Evolutionary conservation across 2,329 filamentous ascomycete genomes (phyloP).

Genomic region (Fusarium mangiferae): DNA sequence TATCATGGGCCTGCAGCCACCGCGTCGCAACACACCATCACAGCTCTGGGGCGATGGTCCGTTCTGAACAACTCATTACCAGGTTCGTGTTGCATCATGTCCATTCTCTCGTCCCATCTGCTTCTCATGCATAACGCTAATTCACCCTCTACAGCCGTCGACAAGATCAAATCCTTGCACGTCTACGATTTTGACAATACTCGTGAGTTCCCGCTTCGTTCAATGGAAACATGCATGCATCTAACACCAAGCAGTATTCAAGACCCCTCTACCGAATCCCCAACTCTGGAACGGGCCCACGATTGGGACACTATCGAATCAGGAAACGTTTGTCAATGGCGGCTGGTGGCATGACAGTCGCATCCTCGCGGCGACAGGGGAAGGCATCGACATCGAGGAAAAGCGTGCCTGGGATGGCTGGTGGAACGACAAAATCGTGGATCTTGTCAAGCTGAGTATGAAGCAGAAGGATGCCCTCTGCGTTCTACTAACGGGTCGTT

Average conservation of each 20-base stretch:
- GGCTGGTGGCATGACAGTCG: conserved; percentile 97
- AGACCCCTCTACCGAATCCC: conserved; percentile 87
- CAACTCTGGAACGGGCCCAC: conserved; percentile 86
- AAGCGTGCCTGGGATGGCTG: conserved; percentile 86
- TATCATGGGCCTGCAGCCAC: conserved; percentile 49
- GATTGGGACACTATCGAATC: conserved; percentile 78
- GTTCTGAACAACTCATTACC: conserved; percentile 78
- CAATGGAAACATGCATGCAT: not conserved
- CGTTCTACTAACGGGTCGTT: conserved; percentile 87
- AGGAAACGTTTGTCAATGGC: conserved; percentile 81
- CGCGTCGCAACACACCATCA: conserved; percentile 66
- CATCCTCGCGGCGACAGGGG: conserved; percentile 86
- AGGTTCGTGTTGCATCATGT: conserved; percentile 54
- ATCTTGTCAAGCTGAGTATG: conserved; percentile 83
- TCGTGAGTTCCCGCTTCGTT: conserved; percentile 60
- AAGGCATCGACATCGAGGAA: conserved; percentile 85
- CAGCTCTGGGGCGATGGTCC: conserved; percentile 85
- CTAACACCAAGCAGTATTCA: conserved; percentile 73
- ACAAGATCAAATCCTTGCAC: conserved; percentile 82
- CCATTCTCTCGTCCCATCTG: not conserved
- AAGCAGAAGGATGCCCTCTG: conserved; percentile 85
- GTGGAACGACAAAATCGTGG: conserved; percentile 94
- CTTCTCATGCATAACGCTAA: conserved; percentile 24
- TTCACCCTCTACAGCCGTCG: conserved; percentile 57
- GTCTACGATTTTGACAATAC: conserved; percentile 99